Evolutionary conservation across 2,329 filamentous ascomycete genomes (phyloP).

Genomic region (Ilyonectria mors-panacis): DNA sequence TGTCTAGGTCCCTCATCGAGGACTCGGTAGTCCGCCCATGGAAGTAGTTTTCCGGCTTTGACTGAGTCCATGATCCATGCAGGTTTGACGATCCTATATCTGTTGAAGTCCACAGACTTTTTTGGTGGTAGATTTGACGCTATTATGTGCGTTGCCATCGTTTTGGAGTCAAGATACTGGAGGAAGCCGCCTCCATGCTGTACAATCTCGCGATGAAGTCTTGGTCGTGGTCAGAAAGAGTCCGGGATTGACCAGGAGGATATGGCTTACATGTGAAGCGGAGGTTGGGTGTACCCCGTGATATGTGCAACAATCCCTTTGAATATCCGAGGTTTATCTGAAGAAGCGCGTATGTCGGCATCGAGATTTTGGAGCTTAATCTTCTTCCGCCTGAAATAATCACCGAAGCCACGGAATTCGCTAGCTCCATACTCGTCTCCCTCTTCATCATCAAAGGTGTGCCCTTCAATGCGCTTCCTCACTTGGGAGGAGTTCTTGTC

Average conservation of each 20-base stretch:
- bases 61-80: slow-evolving; percentile 96
- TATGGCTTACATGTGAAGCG: slow-evolving; percentile 77
- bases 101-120: slow-evolving; percentile 89
- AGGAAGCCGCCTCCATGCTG: slow-evolving; percentile 94
- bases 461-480: slow-evolving; percentile 73
- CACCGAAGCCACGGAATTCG: slow-evolving; percentile 88
- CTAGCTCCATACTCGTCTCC: slow-evolving; percentile 94
- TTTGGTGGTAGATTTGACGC: slow-evolving; percentile 92
- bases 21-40: slow-evolving; percentile 89
- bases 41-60: slow-evolving; percentile 82
- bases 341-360: slow-evolving; percentile 79
- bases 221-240: slow-evolving; percentile 44
- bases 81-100: slow-evolving; percentile 93
- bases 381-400: slow-evolving; percentile 97
- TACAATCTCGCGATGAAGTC: slow-evolving; percentile 87
- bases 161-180: slow-evolving; percentile 96
- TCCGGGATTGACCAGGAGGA: neutral
- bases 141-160: slow-evolving; percentile 95
- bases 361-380: slow-evolving; percentile 97
- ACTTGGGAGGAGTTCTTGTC: slow-evolving; percentile 75
- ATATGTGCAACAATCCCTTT: slow-evolving; percentile 92
- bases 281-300: slow-evolving; percentile 96
- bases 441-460: slow-evolving; percentile 84
- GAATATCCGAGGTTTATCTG: slow-evolving; percentile 87
- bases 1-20: slow-evolving; percentile 88